A percentile compares a stretch with the other conserved stretches of the same genome.
Conservation (phyloP, 2,329 filamentous ascomycete species). For the Aspergillus caelatus region DNA sequence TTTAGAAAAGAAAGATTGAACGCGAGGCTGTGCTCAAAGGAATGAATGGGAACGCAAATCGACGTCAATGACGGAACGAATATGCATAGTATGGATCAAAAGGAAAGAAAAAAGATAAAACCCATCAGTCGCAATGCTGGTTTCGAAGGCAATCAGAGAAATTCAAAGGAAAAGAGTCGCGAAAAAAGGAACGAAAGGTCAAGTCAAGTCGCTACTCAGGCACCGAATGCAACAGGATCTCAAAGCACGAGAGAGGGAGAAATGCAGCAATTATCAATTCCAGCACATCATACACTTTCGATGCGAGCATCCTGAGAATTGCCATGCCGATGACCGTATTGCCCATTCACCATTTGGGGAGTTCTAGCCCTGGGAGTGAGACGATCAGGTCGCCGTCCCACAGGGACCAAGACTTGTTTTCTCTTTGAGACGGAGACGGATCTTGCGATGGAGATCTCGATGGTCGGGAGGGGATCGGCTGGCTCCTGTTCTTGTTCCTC, state of each 20-base stretch:
- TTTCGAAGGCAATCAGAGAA: not conserved
- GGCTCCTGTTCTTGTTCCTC: slow-evolving; percentile 6
- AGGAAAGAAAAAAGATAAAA: not conserved
- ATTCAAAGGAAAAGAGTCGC: not conserved
- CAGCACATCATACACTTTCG: slow-evolving; percentile 26
- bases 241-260: not conserved
- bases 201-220: not conserved
- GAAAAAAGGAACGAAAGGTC: not conserved
- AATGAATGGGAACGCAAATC: not conserved
- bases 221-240: not conserved
- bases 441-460: slow-evolving; percentile 43
- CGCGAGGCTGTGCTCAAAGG: not conserved
- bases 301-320: slow-evolving; percentile 37
- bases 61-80: not conserved
- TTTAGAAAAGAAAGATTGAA: not conserved
- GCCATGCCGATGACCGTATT: slow-evolving; percentile 32
- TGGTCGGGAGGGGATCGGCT: slow-evolving; percentile 16
- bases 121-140: not conserved
- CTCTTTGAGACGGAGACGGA: slow-evolving; percentile 42
- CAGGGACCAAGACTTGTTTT: slow-evolving; percentile 41
- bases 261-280: not conserved
- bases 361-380: slow-evolving; percentile 28
- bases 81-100: not conserved
- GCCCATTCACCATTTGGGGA: slow-evolving; percentile 32
- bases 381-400: slow-evolving; percentile 29